A percentile compares a stretch with the other conserved stretches of the same genome.
phyloP scores from a whole-genome alignment of 345 rosid species.

The Sonneratia caseolaris region DNA sequence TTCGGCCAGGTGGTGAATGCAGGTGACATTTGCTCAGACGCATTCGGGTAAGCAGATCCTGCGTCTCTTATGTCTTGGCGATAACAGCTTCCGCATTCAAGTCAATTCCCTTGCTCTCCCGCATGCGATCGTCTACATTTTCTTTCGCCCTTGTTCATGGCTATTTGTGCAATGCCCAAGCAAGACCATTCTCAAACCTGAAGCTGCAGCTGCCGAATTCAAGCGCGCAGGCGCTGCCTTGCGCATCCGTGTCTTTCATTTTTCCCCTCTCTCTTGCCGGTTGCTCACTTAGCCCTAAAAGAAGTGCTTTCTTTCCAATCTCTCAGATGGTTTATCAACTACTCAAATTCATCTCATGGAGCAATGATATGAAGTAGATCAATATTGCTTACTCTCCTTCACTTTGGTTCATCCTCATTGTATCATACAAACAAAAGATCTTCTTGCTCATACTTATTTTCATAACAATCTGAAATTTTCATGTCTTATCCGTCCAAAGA shows the following conservation, averaged over 20 bases:
- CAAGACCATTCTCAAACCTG: slow-evolving; percentile 89
- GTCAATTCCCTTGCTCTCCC: not conserved
- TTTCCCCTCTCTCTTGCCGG: not conserved
- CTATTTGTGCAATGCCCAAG: slow-evolving; percentile 57
- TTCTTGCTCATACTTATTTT: no score
- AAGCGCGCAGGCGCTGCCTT: slow-evolving; percentile 50
- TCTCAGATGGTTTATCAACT: not conserved
- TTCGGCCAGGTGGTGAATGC: slow-evolving; percentile 72
- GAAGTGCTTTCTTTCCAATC: not conserved
- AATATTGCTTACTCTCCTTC: no score
- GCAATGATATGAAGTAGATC: slow-evolving; percentile 72
- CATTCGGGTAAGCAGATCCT: slow-evolving; percentile 43
- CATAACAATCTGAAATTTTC: no score
- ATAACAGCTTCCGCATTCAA: not conserved
- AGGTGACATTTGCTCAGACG: slow-evolving; percentile 77
- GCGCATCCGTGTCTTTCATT: not conserved
- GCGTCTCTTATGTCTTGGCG: not conserved
- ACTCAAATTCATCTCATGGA: slow-evolving; percentile 10
- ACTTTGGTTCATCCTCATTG: no score
- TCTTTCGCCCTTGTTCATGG: slow-evolving; percentile 7
- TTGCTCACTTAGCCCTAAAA: not conserved
- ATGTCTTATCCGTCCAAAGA: no score
- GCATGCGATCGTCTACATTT: not conserved
- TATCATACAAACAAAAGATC: slow-evolving; percentile 46
- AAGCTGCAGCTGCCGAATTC: slow-evolving; percentile 81